phyloP scores from a whole-genome alignment of 1,139 yeast species.

The Blastobotrys serpentis region DNA sequence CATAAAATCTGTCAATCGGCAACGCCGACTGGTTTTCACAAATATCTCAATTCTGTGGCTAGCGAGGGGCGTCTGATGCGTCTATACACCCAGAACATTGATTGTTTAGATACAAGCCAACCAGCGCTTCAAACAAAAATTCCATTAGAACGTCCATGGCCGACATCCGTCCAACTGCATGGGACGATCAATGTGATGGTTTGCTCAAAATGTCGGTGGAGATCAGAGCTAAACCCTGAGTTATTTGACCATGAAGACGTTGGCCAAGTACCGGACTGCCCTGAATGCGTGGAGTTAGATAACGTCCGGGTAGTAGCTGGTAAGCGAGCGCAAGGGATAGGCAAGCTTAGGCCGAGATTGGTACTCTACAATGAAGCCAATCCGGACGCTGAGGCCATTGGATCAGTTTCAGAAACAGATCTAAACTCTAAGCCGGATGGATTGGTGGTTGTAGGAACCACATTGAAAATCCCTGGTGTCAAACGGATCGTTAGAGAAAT shows the following conservation, averaged over 20 bases:
- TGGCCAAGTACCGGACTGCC: conserved; percentile 46
- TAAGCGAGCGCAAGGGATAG: conserved; percentile 71
- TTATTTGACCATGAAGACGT: conserved; percentile 40
- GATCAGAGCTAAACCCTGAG: conserved; percentile 44
- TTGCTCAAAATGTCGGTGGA: conserved; percentile 71
- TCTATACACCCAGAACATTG: conserved; percentile 53
- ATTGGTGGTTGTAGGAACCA: conserved; percentile 79
- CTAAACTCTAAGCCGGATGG: conserved; percentile 60
- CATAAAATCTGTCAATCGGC: conserved; percentile 57
- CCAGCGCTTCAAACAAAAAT: conserved; percentile 49
- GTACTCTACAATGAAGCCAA: conserved; percentile 85
- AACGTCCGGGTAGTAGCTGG: conserved; percentile 55
- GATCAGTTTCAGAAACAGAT: conserved; percentile 69
- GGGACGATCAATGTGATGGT: conserved; percentile 70
- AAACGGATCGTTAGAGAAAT: conserved; percentile 69
- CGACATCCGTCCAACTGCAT: conserved; percentile 69
- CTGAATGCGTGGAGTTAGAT: conserved; percentile 56
- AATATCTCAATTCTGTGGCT: conserved; percentile 57
- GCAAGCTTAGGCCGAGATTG: conserved; percentile 75
- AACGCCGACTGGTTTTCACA: conserved; percentile 71
- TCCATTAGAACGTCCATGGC: conserved; percentile 50
- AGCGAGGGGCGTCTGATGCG: conserved; percentile 63
- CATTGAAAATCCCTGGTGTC: conserved; percentile 84
- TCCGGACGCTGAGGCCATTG: conserved; percentile 82
- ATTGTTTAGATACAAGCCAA: conserved; percentile 47